Evolutionary conservation across 2,329 filamentous ascomycete species (phyloP).

Genomic region (Podosphaera xanthii): DNA sequence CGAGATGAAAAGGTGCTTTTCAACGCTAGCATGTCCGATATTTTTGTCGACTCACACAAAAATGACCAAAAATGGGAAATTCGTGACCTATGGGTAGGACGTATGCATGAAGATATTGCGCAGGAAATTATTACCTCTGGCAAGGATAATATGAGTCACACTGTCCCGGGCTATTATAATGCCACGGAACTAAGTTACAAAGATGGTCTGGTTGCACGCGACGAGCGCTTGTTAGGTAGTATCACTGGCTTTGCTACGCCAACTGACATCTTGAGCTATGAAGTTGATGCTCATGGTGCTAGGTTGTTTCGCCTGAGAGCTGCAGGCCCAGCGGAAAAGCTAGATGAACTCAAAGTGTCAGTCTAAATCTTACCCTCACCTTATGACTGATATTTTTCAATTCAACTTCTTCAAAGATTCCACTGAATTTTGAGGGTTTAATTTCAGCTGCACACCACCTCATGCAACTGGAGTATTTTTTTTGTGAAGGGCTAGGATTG

Average conservation of each 20-base stretch:
- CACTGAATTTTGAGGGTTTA: too few species aligned
- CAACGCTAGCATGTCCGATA: constrained; percentile 27
- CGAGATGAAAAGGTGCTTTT: constrained; percentile 21
- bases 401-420: too few species aligned
- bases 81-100: constrained; percentile 30
- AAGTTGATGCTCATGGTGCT: constrained; percentile 22
- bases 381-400: not conserved
- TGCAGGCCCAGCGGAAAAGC: constrained; percentile 16
- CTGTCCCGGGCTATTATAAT: constrained; percentile 21
- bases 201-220: constrained; percentile 21
- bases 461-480: too few species aligned
- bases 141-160: constrained; percentile 13
- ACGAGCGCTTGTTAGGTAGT: constrained; percentile 24
- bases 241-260: constrained; percentile 21
- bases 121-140: constrained; percentile 20
- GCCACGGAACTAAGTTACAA: constrained; percentile 24
- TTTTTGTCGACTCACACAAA: constrained; percentile 26
- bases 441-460: too few species aligned
- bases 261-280: constrained; percentile 22
- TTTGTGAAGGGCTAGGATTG: too few species aligned
- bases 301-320: constrained; percentile 25
- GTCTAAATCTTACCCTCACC: not conserved
- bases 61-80: constrained; percentile 25
- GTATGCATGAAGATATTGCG: constrained; percentile 26
- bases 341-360: constrained; percentile 20